Conservation (phyloP, 805 yeast species). For the Candida insectorum region DNA sequence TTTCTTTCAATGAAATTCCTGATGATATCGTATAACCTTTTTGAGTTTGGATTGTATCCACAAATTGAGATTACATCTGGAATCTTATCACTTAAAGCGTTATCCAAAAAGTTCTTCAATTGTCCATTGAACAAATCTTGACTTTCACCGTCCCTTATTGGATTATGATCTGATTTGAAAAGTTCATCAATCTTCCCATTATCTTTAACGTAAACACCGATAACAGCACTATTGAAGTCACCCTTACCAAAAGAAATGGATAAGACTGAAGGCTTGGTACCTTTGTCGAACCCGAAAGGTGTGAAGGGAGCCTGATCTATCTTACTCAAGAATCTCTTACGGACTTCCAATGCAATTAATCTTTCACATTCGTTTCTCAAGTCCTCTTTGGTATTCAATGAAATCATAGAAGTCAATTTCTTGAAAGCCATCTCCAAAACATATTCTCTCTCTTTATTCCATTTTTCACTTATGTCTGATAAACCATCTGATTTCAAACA, state of each 20-base stretch:
- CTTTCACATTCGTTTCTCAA: constrained; percentile 75
- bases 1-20: constrained; percentile 55
- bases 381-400: constrained; percentile 78
- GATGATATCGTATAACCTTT: constrained; percentile 55
- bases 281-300: constrained; percentile 72
- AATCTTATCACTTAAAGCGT: constrained; percentile 43
- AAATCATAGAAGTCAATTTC: constrained; percentile 61
- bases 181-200: constrained; percentile 75
- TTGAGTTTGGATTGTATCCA: constrained; percentile 77
- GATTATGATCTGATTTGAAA: constrained; percentile 73
- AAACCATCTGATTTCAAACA: constrained; percentile 74
- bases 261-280: constrained; percentile 81
- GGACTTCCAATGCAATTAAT: constrained; percentile 62
- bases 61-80: constrained; percentile 92
- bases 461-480: constrained; percentile 67
- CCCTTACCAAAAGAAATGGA: constrained; percentile 87
- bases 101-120: constrained; percentile 61
- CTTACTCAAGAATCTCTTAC: constrained; percentile 64
- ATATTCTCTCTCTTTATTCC: constrained; percentile 75
- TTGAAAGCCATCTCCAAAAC: constrained; percentile 67
- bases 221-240: constrained; percentile 76
- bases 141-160: constrained; percentile 45
- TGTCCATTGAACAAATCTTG: constrained; percentile 55
- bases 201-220: constrained; percentile 76
- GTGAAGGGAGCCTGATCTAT: constrained; percentile 92